A percentile compares a stretch with the other conserved stretches of the same genome.
phyloP scores from a whole-genome alignment of 2,329 filamentous ascomycete species.

The Emergomyces pasteurianus region DNA sequence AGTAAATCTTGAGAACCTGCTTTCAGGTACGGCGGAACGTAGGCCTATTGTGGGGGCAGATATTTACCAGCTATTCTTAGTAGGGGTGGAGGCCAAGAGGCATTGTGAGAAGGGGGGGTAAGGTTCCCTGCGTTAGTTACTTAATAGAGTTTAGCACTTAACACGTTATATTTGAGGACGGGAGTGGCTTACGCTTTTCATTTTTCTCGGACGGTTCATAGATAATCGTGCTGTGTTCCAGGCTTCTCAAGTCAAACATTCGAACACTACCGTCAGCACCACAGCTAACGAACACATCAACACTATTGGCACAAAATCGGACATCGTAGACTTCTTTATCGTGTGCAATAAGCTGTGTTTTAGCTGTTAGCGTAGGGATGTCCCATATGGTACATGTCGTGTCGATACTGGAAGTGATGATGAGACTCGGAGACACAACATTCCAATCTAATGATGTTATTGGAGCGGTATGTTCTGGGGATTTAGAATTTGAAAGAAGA shows the following conservation, averaged over 20 bases:
- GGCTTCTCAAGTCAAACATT: constrained; percentile 94
- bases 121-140: constrained; percentile 42
- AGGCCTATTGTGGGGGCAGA: neutral
- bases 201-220: constrained; percentile 92
- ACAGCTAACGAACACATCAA: constrained; percentile 98
- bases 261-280: constrained; percentile 94
- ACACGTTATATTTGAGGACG: constrained; percentile 1
- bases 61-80: constrained; percentile 32
- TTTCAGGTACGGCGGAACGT: neutral
- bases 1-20: constrained; percentile 3
- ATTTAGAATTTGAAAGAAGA: constrained; percentile 93
- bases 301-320: constrained; percentile 91
- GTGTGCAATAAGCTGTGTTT: constrained; percentile 95
- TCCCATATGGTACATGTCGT: constrained; percentile 99
- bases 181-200: constrained; percentile 42
- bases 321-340: constrained; percentile 99
- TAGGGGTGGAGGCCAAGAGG: constrained; percentile 47
- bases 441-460: constrained; percentile 98
- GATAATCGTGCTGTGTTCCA: constrained; percentile 98
- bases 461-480: constrained; percentile 92
- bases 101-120: constrained; percentile 46
- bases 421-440: constrained; percentile 86
- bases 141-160: constrained; percentile 10
- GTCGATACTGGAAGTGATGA: constrained; percentile 97
- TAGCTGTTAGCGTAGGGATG: constrained; percentile 92